Conservation (phyloP, 805 yeast genomes). For the Hanseniaspora meyeri region DNA sequence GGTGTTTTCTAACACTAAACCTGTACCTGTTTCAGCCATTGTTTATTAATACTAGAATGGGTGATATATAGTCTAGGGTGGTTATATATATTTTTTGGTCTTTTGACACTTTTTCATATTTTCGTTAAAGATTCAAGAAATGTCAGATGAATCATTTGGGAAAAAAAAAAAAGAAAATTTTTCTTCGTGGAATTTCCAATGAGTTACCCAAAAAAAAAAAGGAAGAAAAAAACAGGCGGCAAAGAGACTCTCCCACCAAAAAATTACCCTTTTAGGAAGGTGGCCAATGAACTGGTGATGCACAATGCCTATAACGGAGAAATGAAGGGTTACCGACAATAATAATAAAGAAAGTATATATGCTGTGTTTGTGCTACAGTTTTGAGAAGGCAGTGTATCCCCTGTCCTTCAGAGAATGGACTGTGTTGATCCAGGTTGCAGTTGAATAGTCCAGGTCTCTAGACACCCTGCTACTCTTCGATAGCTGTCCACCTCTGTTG, state of each 20-base stretch:
- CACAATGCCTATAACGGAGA: not conserved
- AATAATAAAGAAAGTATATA: not conserved
- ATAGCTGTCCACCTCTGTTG: constrained; percentile 46
- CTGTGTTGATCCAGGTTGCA: constrained; percentile 71
- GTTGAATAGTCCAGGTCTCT: constrained; percentile 47
- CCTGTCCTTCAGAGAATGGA: constrained; percentile 43
- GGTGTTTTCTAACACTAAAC: constrained; percentile 44
- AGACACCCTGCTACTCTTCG: constrained; percentile 49
- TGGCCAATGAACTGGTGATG: no score
- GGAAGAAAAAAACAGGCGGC: not conserved
- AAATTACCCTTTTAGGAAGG: not conserved
- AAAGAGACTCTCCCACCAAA: not conserved
- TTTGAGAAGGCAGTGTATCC: constrained; percentile 26
- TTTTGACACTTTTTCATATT: no score
- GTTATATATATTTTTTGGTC: not conserved
- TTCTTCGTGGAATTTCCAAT: not conserved
- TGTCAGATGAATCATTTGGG: not conserved
- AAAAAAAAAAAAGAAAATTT: not conserved
- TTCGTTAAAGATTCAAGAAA: not conserved
- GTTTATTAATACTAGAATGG: no score
- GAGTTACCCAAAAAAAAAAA: not conserved
- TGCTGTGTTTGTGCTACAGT: not conserved
- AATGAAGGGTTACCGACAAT: not conserved
- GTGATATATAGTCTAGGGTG: no score
- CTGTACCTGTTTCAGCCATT: constrained; percentile 21